Percentiles rank a stretch among this genome's conserved stretches.
phyloP scores from a whole-genome alignment of 768 basidiomycete genomes.

The Termitomyces sp. region DNA sequence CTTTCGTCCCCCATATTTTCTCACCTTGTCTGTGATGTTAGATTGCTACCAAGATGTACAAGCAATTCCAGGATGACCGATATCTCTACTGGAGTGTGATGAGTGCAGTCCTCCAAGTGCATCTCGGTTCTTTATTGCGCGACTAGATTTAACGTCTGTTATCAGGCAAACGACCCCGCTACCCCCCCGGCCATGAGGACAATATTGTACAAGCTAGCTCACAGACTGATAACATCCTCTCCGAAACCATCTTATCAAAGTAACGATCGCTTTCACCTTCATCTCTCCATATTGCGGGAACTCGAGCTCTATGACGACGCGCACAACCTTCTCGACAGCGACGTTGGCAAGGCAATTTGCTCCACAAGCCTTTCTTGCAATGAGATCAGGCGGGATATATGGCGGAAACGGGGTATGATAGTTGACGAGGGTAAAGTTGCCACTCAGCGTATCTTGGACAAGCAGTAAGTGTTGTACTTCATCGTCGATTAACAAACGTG shows the following conservation, averaged over 20 bases:
- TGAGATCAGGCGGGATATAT: constrained; percentile 69
- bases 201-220: constrained; percentile 72
- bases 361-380: constrained; percentile 68
- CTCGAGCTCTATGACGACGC: constrained; percentile 68
- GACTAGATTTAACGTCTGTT: not conserved
- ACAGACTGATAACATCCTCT: constrained; percentile 61
- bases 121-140: not conserved
- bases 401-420: constrained; percentile 47
- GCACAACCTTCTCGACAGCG: constrained; percentile 58
- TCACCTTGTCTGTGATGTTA: constrained; percentile 21
- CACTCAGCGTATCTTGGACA: constrained; percentile 50
- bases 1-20: not conserved
- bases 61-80: constrained; percentile 76
- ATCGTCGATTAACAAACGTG: not conserved
- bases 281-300: constrained; percentile 66
- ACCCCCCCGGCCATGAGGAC: constrained; percentile 60
- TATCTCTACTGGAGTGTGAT: constrained; percentile 84
- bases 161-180: constrained; percentile 63
- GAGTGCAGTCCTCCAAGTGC: constrained; percentile 73
- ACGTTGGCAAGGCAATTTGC: constrained; percentile 63
- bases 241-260: constrained; percentile 56
- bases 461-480: constrained; percentile 40
- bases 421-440: constrained; percentile 61
- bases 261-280: constrained; percentile 75
- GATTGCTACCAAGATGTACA: constrained; percentile 79